Conservation (phyloP, 345 rosid genomes). For the Bruguiera gymnorhiza region DNA sequence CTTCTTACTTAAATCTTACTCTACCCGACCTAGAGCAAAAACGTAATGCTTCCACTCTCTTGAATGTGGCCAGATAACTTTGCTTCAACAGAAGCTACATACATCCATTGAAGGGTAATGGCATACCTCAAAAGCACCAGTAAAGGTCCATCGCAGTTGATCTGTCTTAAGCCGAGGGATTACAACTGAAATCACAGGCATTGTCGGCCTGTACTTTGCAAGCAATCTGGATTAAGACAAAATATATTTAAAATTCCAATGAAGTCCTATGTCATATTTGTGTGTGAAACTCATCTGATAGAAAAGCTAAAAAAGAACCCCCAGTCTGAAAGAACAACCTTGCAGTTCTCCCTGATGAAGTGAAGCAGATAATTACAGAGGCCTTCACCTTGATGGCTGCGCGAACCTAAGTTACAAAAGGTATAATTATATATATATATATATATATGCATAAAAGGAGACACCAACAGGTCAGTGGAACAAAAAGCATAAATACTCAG, state of each 20-base stretch:
- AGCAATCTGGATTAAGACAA: constrained; percentile 59
- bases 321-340: constrained; percentile 20
- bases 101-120: neutral
- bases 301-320: too few species aligned
- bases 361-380: constrained; percentile 40
- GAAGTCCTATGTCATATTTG: neutral
- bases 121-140: constrained; percentile 87
- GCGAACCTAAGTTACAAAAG: constrained; percentile 29
- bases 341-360: constrained; percentile 46
- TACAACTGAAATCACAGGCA: constrained; percentile 93
- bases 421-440: too few species aligned
- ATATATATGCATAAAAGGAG: neutral
- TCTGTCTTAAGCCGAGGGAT: constrained; percentile 89
- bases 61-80: neutral
- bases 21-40: too few species aligned
- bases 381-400: constrained; percentile 48
- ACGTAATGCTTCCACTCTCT: too few species aligned
- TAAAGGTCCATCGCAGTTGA: constrained; percentile 93
- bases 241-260: neutral
- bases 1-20: too few species aligned
- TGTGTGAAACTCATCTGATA: too few species aligned
- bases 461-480: neutral
- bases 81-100: neutral
- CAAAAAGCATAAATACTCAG: neutral
- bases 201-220: constrained; percentile 87